A percentile compares a stretch with the other conserved stretches of the same genome.
Conservation (phyloP, 1,284 basidiomycete genomes). For the Cutaneotrichosporon daszewskae region DNA sequence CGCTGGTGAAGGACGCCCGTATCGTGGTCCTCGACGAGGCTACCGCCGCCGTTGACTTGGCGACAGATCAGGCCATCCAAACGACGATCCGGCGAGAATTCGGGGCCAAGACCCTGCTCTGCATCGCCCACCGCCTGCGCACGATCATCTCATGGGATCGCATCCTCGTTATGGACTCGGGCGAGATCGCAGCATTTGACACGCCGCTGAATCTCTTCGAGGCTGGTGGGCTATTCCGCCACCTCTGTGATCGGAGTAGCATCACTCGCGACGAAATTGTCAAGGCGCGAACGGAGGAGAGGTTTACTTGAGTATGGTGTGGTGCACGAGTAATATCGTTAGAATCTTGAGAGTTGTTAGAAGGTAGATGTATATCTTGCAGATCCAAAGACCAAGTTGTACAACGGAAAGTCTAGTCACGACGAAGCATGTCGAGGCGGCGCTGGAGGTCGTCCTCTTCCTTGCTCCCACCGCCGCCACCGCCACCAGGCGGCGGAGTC, state of each 20-base stretch:
- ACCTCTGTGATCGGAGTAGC: constrained; percentile 42
- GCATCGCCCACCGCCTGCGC: constrained; percentile 68
- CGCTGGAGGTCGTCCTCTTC: constrained; percentile 88
- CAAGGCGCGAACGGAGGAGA: constrained; percentile 12
- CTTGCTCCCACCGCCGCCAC: constrained; percentile 53
- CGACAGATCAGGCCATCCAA: constrained; percentile 69
- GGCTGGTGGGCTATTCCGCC: constrained; percentile 37
- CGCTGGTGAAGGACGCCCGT: constrained; percentile 61
- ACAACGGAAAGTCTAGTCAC: constrained; percentile 27
- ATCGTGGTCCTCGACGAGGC: constrained; percentile 59
- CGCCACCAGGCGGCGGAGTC: constrained; percentile 47
- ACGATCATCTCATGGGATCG: constrained; percentile 56
- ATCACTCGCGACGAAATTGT: constrained; percentile 47
- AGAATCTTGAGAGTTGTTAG: no score
- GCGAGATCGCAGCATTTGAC: constrained; percentile 39
- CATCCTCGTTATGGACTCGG: constrained; percentile 42
- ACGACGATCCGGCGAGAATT: constrained; percentile 66
- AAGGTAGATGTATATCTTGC: no score
- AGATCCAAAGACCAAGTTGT: background rate
- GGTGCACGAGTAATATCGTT: no score
- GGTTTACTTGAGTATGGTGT: background rate
- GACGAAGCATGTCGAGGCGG: constrained; percentile 70
- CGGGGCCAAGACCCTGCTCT: constrained; percentile 53
- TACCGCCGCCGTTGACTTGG: constrained; percentile 61
- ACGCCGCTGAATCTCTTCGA: constrained; percentile 43